Evolutionary conservation across 108 stramenopile species (phyloP).

Genomic region (Conticribra weissflogii): DNA sequence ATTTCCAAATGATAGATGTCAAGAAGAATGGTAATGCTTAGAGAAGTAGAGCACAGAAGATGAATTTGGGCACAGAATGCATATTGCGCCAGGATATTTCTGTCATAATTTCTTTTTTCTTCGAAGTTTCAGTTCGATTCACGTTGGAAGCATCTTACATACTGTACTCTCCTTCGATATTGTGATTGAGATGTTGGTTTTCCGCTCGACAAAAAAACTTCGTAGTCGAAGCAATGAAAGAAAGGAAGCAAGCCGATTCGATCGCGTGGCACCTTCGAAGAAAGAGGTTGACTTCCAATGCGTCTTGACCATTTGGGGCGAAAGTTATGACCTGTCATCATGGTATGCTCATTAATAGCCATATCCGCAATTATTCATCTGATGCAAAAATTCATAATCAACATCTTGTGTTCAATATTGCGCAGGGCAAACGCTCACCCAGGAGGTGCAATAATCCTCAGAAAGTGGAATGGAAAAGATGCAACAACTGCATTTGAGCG

Average conservation of each 20-base stretch:
- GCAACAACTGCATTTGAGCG: slow-evolving; percentile 63
- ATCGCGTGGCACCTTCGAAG: slow-evolving; percentile 27
- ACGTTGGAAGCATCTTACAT: no score
- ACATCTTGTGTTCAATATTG: not conserved
- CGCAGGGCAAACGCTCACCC: slow-evolving; percentile 65
- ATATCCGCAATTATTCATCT: not conserved
- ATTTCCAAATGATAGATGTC: no score
- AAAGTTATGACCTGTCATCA: slow-evolving; percentile 25
- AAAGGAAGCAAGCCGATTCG: slow-evolving; percentile 19
- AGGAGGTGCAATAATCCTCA: slow-evolving; percentile 57
- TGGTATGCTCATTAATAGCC: slow-evolving; percentile 7
- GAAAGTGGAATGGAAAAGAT: slow-evolving; percentile 58
- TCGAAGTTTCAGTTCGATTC: no score
- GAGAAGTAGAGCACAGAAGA: no score
- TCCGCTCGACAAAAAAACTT: not conserved
- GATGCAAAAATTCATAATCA: not conserved
- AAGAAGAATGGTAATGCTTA: no score
- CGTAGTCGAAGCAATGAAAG: not conserved
- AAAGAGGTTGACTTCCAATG: slow-evolving; percentile 23
- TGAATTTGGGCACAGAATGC: no score
- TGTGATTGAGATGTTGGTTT: not conserved
- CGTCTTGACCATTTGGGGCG: slow-evolving; percentile 18
- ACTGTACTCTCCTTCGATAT: no score
- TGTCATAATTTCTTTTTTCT: no score
- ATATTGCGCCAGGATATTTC: no score